These are phyloP conservation scores for Chytridium lagenaria DNA, from an alignment of 371 early-diverging fungal genomes.

Conservation along the genomic window DNA sequence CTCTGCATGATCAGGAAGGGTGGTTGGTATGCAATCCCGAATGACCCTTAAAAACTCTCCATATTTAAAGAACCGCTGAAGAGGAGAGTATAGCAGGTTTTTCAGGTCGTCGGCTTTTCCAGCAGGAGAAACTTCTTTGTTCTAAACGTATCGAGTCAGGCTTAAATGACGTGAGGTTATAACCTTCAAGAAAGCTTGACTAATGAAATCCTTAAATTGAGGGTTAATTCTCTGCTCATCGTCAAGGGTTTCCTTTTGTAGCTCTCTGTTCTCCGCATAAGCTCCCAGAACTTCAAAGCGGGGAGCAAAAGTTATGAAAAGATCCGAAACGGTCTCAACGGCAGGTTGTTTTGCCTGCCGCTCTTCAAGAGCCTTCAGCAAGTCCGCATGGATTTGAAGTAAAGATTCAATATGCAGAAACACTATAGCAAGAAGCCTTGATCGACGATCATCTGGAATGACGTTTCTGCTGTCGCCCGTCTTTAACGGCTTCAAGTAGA, in stretches of 20 bases:
- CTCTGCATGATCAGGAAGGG: background rate
- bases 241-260: background rate
- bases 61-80: slow-evolving; percentile 28
- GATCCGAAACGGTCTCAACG: background rate
- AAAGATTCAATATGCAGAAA: background rate
- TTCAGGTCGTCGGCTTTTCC: background rate
- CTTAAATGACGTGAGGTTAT: background rate
- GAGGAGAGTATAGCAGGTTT: background rate
- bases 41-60: slow-evolving; percentile 17
- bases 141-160: background rate
- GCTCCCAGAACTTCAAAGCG: background rate
- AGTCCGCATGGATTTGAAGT: background rate
- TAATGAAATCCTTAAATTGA: slow-evolving; percentile 8
- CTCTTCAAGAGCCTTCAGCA: slow-evolving; percentile 1
- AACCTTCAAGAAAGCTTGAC: background rate
- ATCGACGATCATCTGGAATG: slow-evolving; percentile 8
- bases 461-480: background rate
- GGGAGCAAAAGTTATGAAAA: background rate
- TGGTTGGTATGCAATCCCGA: background rate
- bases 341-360: background rate
- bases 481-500: background rate
- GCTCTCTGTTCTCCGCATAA: slow-evolving; percentile 6
- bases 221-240: background rate
- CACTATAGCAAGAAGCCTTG: background rate
- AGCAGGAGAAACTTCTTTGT: background rate